Conservation (phyloP, 768 basidiomycete species). For the Daedalea quercina region DNA sequence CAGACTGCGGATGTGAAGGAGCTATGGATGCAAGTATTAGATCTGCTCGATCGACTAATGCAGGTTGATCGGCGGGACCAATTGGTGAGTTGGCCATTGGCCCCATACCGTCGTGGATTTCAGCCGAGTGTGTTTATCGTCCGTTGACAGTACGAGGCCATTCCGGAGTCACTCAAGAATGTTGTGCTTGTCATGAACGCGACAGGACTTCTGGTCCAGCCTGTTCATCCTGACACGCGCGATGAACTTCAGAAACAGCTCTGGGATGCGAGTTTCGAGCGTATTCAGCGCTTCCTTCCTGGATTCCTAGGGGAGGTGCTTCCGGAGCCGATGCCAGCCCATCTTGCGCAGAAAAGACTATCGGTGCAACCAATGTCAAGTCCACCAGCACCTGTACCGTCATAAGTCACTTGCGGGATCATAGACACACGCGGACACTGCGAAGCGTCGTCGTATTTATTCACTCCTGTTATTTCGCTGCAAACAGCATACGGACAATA, state of each 20-base stretch:
- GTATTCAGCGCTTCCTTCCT: slow-evolving; percentile 88
- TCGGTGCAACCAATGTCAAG: background rate
- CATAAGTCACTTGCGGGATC: background rate
- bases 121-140: too few species aligned
- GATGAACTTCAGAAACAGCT: slow-evolving; percentile 59
- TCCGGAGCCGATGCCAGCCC: slow-evolving; percentile 28
- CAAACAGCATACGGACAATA: too few species aligned
- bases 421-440: too few species aligned
- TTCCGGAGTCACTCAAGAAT: slow-evolving; percentile 96
- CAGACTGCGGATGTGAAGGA: slow-evolving; percentile 59
- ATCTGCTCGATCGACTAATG: slow-evolving; percentile 86
- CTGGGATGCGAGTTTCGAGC: slow-evolving; percentile 81
- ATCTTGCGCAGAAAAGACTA: background rate
- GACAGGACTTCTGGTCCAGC: slow-evolving; percentile 73
- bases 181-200: slow-evolving; percentile 95
- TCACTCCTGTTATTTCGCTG: too few species aligned
- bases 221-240: slow-evolving; percentile 34
- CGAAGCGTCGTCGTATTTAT: too few species aligned
- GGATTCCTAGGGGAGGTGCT: slow-evolving; percentile 78
- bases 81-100: slow-evolving; percentile 48
- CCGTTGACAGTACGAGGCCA: slow-evolving; percentile 75
- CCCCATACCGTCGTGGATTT: too few species aligned
- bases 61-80: slow-evolving; percentile 79
- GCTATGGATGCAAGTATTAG: slow-evolving; percentile 86
- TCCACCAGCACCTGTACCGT: background rate